Base-by-base conservation (phyloP, 495 filamentous ascomycete species). In the Neurospora intermedia region DNA sequence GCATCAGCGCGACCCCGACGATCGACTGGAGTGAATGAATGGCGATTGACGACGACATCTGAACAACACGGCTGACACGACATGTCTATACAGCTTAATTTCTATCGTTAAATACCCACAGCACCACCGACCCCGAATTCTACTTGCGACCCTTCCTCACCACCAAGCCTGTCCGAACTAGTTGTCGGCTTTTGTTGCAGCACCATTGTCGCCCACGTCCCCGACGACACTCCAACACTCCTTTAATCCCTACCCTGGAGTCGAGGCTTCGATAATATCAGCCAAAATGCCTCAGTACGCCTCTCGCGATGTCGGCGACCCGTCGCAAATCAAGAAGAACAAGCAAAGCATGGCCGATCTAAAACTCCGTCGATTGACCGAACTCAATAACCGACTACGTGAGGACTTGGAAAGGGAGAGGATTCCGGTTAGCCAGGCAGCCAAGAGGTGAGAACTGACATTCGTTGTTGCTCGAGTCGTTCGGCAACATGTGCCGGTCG, bases 271-370 rank as follows among this genome's bases (percentile, higher is more conserved):
- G 71, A 69, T 62, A 69, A 75, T 15, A 70, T 46, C 35, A 48
- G 72, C 74, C 78, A 82, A 76, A 31, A 88, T 88, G 87, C 87
- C 85, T 81, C 80, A 83, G 70, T 88, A 86, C 78, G 85, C 84
- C 43, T 87, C 87, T 46, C 86, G 87, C 76, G 87, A 88, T 75
- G 83, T 85, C 74, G 84, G 86, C 83, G 87, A 89, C 80, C 87
- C 86, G 77, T 86, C 85, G 78, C 86, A 88, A 77, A 91, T 94
- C 79, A 96, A 91, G 88, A 96, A 94, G 85, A 98, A 96, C 88
- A 98, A 97, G 87, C 96, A 99, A 83, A 96, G 93, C 82, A 97
- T 98, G 90, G 96, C 96, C 69, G 96, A 98, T 83, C 89, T 98
- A 72, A 99, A 98, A 86, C 89, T 98, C 76, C 92, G 96, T 75